A percentile compares a stretch with the other conserved stretches of the same genome.
Conservation (phyloP, 2,329 filamentous ascomycete genomes). For the Fusarium transvaalense region DNA sequence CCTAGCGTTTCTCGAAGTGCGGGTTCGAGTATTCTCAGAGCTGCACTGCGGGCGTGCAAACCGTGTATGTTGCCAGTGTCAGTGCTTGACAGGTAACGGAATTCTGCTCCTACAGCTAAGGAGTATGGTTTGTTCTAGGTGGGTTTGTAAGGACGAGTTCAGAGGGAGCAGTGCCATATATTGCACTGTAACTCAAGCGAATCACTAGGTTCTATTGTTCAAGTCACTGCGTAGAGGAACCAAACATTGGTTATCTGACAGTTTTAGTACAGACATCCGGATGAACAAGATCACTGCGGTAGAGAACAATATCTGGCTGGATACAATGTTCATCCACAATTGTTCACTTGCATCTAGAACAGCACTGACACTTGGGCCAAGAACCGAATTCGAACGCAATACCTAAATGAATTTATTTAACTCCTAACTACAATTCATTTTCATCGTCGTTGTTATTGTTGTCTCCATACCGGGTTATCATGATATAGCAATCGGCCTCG, state of each 20-base stretch:
- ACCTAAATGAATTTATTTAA: neutral
- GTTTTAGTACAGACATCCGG: neutral
- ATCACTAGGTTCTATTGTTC: neutral
- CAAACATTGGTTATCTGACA: neutral
- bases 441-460: neutral
- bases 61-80: slow-evolving; percentile 12
- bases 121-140: neutral
- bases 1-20: neutral
- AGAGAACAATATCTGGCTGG: slow-evolving; percentile 7
- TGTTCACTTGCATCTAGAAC: neutral
- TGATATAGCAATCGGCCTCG: neutral
- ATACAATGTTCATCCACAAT: neutral
- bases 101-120: neutral
- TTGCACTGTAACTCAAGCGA: neutral
- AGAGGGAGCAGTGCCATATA: slow-evolving; percentile 1
- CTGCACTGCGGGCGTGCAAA: neutral
- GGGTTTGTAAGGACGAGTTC: neutral
- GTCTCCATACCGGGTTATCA: neutral
- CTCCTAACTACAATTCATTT: neutral
- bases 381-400: neutral
- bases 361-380: neutral
- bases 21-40: neutral
- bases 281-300: slow-evolving; percentile 6
- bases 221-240: neutral
- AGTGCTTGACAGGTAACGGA: neutral